Base-by-base conservation (phyloP, 2,329 filamentous ascomycete genomes). In the Ascomycota sp. region DNA sequence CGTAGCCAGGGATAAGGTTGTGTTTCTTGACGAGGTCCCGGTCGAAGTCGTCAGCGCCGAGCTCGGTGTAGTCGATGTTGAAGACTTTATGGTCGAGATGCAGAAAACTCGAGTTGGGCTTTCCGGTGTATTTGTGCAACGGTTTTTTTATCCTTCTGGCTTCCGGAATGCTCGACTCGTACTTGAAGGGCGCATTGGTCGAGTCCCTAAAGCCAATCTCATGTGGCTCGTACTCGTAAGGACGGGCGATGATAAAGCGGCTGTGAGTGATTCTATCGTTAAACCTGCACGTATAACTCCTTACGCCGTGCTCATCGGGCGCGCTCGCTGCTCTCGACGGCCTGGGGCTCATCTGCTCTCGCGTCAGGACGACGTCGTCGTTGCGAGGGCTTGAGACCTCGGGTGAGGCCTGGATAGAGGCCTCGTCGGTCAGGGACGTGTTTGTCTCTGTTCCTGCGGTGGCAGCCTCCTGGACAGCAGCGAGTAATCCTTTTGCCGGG, bases 141-240 rank as follows among this genome's bases (percentile, higher is more conserved):
- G n/a, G n/a, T n/a, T n/a, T n/a, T n/a, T n/a, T n/a, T n/a, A n/a
- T n/a, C n/a, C n/a, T n/a, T n/a, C n/a, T 31, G 26, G n/a, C 15
- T 17, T 27, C 20, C 5, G 19, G 29, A 10, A n/a, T 23, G 23
- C 31, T 22, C 25, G 20, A 23, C 27, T 21, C 22, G 8, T 22
- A 23, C n/a, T 25, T 24, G 20, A 25, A 12, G 8, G 59, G 57
- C 38, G 66, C 63, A 34, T 71, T 71, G 35, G 58, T 58, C 4
- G 63, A 66, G 39, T 71, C 67, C 15, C 63, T 57, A 43, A 68
- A 71, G 10, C 67, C 67, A 35, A 72, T 71, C 40, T 71, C 65
- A 33, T 59, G 51, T 7, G 61, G 49, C 23, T 63, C 53, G 32
- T 58, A 69, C 30, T 55, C 48, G 36, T 62, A 63, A 1, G 56